These are phyloP conservation scores for Sordaria brevicollis DNA, from an alignment of 495 filamentous ascomycete species.

Conservation along the genomic window DNA sequence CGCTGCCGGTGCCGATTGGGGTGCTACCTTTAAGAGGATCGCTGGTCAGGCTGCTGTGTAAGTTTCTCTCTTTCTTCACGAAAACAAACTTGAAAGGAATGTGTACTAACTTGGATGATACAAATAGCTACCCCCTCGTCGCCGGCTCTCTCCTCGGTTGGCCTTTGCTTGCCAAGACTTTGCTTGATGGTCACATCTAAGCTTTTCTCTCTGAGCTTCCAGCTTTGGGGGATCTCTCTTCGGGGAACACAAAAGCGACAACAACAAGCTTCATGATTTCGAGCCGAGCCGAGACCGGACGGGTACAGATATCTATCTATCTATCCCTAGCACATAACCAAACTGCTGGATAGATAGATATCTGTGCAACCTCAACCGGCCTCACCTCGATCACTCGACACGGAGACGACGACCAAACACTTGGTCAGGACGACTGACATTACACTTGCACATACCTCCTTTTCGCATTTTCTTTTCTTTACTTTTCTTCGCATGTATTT, in stretches of 20 bases:
- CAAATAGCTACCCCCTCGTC: constrained; percentile 8
- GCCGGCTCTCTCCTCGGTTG: constrained; percentile 15
- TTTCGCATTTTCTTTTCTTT: neutral
- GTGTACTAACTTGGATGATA: neutral
- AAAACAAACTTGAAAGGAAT: neutral
- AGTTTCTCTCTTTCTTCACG: neutral
- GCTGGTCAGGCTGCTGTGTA: constrained; percentile 12
- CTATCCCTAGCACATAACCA: no score
- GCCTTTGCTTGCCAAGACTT: constrained; percentile 7
- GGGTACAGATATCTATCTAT: neutral
- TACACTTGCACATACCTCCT: neutral
- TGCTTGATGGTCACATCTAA: constrained; percentile 4
- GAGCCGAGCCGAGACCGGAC: neutral
- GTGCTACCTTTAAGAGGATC: constrained; percentile 7
- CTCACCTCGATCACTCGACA: no score
- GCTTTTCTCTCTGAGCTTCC: neutral
- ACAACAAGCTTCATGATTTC: neutral
- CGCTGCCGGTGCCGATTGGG: constrained; percentile 16
- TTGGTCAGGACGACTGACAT: neutral
- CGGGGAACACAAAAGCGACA: neutral
- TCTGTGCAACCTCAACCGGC: no score
- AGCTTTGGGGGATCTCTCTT: neutral
- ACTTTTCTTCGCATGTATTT: neutral
- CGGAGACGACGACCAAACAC: neutral
- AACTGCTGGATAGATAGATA: no score